phyloP scores from a whole-genome alignment of 2,329 filamentous ascomycete species.

The Phyllosticta citriasiana region DNA sequence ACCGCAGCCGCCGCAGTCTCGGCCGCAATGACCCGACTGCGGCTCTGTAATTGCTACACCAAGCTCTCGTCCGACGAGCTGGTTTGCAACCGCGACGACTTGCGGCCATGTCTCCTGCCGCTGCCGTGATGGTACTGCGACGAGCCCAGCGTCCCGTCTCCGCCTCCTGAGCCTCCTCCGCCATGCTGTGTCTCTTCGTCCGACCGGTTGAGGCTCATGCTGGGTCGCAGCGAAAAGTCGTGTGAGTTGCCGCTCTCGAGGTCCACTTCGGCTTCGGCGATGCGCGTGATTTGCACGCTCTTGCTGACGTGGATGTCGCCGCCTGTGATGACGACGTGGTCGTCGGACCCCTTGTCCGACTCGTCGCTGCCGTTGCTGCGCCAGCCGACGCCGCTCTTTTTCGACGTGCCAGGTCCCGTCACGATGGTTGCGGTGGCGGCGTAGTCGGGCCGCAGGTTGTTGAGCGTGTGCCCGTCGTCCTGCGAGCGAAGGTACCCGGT shows the following conservation, averaged over 20 bases:
- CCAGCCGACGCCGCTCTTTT: not conserved
- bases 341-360: conserved; percentile 4
- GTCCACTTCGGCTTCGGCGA: not conserved
- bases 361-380: conserved; percentile 2
- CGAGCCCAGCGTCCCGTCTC: not conserved
- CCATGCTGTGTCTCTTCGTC: not conserved
- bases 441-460: not conserved
- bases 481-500: not conserved
- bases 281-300: conserved; percentile 6
- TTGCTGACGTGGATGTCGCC: conserved; percentile 5
- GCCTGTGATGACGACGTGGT: conserved; percentile 1
- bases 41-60: not conserved
- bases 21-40: not conserved
- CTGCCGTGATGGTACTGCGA: not conserved
- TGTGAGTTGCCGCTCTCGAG: not conserved
- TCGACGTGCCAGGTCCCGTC: not conserved
- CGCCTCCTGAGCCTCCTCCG: not conserved
- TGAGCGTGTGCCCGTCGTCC: not conserved
- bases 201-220: not conserved
- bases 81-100: not conserved
- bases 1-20: not conserved
- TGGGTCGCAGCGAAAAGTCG: not conserved
- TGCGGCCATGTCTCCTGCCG: not conserved
- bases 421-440: not conserved
- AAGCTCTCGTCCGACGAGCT: not conserved